Evolutionary conservation across 148 eudicot species (phyloP).

Genomic region (Chenopodium berlandieri): DNA sequence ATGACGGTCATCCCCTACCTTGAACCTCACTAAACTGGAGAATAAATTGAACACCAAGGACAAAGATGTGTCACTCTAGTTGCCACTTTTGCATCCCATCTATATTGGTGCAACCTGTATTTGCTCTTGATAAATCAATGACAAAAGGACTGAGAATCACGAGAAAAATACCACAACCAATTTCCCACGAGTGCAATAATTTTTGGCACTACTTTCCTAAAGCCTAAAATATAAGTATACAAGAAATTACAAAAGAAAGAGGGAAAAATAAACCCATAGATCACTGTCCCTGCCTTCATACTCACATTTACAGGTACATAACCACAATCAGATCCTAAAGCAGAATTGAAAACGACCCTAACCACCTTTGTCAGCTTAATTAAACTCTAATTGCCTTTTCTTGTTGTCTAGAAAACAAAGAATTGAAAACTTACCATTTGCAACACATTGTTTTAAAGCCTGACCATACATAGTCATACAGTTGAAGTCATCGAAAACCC

Average conservation of each 20-base stretch:
- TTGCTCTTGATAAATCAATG: too few species aligned
- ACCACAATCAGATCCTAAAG: background rate
- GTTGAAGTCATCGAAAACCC: slow-evolving; percentile 61
- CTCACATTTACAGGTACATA: background rate
- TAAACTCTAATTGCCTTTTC: background rate
- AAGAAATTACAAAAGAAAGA: background rate
- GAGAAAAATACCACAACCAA: too few species aligned
- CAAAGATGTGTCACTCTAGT: too few species aligned
- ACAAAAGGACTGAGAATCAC: too few species aligned
- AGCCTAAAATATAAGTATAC: too few species aligned
- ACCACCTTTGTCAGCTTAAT: background rate
- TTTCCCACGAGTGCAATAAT: too few species aligned
- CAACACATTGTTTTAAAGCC: slow-evolving; percentile 16
- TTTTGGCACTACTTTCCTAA: too few species aligned
- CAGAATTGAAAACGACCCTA: background rate
- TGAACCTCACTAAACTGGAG: too few species aligned
- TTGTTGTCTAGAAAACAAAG: background rate
- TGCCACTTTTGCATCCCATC: too few species aligned
- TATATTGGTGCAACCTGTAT: too few species aligned
- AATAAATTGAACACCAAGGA: too few species aligned
- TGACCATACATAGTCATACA: slow-evolving; percentile 56
- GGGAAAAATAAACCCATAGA: background rate
- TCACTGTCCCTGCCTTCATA: background rate
- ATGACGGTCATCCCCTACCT: too few species aligned
- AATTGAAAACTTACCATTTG: slow-evolving; percentile 25